These are phyloP conservation scores for Tricholoma sp. DNA, from an alignment of 768 basidiomycete genomes.

Conservation along the genomic window DNA sequence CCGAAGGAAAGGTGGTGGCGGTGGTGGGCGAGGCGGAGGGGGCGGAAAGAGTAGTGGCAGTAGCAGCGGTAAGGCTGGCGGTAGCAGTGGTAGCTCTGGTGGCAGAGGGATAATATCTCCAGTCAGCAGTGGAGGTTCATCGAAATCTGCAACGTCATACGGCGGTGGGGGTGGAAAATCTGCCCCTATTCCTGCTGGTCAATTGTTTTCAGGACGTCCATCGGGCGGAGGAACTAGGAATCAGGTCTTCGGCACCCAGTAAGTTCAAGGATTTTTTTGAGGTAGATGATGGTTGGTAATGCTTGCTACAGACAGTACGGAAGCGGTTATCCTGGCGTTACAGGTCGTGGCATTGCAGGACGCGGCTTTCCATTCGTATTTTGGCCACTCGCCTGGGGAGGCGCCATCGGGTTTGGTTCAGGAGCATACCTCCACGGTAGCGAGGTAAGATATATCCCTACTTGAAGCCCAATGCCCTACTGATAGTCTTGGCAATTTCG, in stretches of 20 bases:
- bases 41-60: conserved; percentile 1
- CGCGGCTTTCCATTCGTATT: conserved; percentile 49
- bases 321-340: conserved; percentile 45
- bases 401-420: conserved; percentile 12
- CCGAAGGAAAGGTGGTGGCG: conserved; percentile 23
- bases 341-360: conserved; percentile 32
- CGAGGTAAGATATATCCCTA: conserved; percentile 29
- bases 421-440: conserved; percentile 15
- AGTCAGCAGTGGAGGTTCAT: background rate
- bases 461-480: background rate
- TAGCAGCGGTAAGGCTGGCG: conserved; percentile 7
- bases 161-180: conserved; percentile 16
- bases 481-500: background rate
- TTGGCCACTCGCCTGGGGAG: conserved; percentile 49
- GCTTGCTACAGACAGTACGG: conserved; percentile 36
- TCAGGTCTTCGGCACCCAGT: conserved; percentile 36
- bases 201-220: conserved; percentile 30
- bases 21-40: conserved; percentile 8
- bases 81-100: conserved; percentile 5
- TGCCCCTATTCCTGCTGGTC: conserved; percentile 27
- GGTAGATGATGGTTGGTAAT: background rate
- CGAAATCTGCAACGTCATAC: conserved; percentile 1
- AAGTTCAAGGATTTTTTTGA: conserved; percentile 3
- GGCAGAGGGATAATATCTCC: background rate
- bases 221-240: conserved; percentile 40